Evolutionary conservation across 2,329 filamentous ascomycete species (phyloP), one percentile per base, ranked within the genome.

Genomic region (Bipolaris gigantea): DNA sequence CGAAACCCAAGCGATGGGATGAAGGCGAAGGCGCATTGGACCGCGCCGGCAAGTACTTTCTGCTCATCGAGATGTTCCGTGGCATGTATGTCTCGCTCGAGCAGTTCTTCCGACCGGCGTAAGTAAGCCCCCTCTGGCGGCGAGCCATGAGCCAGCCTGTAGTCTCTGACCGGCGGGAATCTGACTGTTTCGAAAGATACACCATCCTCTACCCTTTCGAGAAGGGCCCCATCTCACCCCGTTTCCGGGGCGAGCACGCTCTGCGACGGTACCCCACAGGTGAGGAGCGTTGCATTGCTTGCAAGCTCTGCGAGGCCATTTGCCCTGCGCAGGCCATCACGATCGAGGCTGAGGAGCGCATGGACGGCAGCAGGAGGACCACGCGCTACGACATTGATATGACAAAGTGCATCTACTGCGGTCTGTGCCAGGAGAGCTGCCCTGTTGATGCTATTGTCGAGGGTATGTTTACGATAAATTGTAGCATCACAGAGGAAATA

Each of bases 401-500:
- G 94, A 97, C 94, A 72, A 99, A 99, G 84, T 99, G 94, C 81
- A 99, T 99, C 79, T 99, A 97, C 86, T 97, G 94, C 77, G 94
- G 94, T 47, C 95, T 96, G 81, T 97, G 94, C 85, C 93, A 97
- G 81, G 94, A 99, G 82, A 96, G 90, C 63, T 99, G 94, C 80
- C 94, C 94, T 40, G 94, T 99, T 50, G 94, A 99, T 79, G 94
- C 94, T 56, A 99, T 90, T 76, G 88, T 90, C 55, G 88, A 90
- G 75, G 84, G 83, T 84, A 73, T 72, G 81, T 75, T 36, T 34
- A 18, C 11, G 5, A 3, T 15, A 8, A 7, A 6, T 38, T 19
- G 10, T 8, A 33, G 33, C 36, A 13, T 33, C 18, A 18, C 7
- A 10, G 13, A 39, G 10, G 5, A 9, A 9, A 27, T 38, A 42